Percentiles rank a stretch among this genome's conserved stretches.
Conservation (phyloP, 2,329 filamentous ascomycete species). For the Immersiporthe knoxdaviesiana region DNA sequence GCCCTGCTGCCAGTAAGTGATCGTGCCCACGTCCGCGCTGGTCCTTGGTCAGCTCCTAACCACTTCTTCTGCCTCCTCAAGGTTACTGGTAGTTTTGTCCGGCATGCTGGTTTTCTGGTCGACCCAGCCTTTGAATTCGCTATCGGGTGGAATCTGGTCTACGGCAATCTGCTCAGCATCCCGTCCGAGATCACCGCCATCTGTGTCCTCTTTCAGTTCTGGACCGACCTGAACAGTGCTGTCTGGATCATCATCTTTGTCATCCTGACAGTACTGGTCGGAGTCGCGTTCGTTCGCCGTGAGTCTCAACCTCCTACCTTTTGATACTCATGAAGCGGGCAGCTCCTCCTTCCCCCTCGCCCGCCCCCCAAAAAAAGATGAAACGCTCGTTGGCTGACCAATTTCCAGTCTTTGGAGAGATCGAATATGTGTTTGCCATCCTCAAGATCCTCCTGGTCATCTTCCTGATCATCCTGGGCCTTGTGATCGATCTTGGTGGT, state of each 20-base stretch:
- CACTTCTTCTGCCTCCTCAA: background rate
- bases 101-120: constrained; percentile 63
- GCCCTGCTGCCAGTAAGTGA: constrained; percentile 57
- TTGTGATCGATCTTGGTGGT: constrained; percentile 66
- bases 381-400: background rate
- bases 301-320: background rate
- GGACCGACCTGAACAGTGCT: constrained; percentile 60
- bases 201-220: constrained; percentile 65
- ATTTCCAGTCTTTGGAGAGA: constrained; percentile 57
- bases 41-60: background rate
- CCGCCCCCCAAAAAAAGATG: no score
- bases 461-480: constrained; percentile 63
- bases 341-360: no score
- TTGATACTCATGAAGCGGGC: no score
- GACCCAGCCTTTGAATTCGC: constrained; percentile 63
- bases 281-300: constrained; percentile 57
- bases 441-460: constrained; percentile 65
- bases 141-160: constrained; percentile 58
- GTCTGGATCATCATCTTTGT: constrained; percentile 58
- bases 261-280: constrained; percentile 57
- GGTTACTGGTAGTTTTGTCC: constrained; percentile 64
- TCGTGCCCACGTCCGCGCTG: background rate
- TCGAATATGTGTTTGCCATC: constrained; percentile 56
- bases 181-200: constrained; percentile 66
- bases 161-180: constrained; percentile 58